Base-by-base conservation (phyloP, 495 filamentous ascomycete species). In the Podospora pseudoanserina region DNA sequence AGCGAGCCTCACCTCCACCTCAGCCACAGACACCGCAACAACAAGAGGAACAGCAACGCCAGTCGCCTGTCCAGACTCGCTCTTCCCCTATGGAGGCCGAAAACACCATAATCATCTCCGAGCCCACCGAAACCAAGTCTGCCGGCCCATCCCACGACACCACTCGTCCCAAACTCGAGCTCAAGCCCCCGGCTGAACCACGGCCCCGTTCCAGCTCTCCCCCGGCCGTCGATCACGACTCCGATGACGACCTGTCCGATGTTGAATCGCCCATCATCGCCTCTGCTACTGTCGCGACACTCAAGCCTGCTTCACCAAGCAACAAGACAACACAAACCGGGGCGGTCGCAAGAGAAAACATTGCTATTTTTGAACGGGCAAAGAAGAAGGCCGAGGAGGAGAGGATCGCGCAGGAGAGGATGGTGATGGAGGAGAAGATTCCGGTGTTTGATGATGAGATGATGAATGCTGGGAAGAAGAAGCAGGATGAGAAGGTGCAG, bases 401-500 rank as follows among this genome's bases (percentile, higher is more conserved):
- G 66, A 58, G 66, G 15, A 59, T 68, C 61, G 61, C 44, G 18
- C 67, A 76, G 68, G 67, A 70, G 56, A 60, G 74, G 20, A 69
- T 77, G 20, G 64, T 78, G 20, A 75, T 82, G 69, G 82, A 86
- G 68, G 82, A 86, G 75, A 86, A 85, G 78, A 86, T 85, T 13
- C 77, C 80, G 11, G 79, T 81, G n/a, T 72, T 73, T 27, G 66
- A 64, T 16, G 73, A 74, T 58, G 61, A 70, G 15, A 69, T 72
- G 23, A 32, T 72, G 16, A 73, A 78, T 9, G 64, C 71, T 0
- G 70, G 72, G 0, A 73, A 70, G 1, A 72, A 77, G 65, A 79
- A 78, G 30, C 82, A 85, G 53, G 84, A 87, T 19, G 83, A 83
- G 2, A 78, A 80, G 28, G 88, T 90, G 26, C 75, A 84, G 39